Evolutionary conservation across 2,329 filamentous ascomycete species (phyloP), one percentile per base, ranked within the genome.

Genomic region (Cladobotryum mycophilum): DNA sequence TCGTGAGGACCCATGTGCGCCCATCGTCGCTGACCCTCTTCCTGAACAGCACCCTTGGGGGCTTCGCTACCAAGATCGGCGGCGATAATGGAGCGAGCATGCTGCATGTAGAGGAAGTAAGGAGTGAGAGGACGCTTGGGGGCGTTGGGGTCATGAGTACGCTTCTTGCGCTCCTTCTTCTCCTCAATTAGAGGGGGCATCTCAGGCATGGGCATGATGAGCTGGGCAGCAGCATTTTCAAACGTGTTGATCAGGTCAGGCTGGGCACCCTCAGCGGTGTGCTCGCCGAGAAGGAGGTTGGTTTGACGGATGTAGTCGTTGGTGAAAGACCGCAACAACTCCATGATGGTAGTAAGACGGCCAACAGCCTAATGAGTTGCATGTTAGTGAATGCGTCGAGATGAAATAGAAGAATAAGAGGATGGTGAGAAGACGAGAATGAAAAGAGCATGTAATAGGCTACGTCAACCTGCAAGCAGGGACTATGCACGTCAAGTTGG

Each of bases 81-180:
- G 51, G 88, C 85, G 60, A 97, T 93, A 65, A 88, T 85, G 47
- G 84, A 80, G 45, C 93, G 87, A 57, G 89, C 89, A 57, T 87
- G 85, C 68, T 95, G 87, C 78, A 95, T 89, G 75, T 90, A 97
- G 54, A 96, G 76, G 76, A 97, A 96, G 76, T 95, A 96, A 2
- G 92, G 90, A 5, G 92, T 97, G 64, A 96, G 71, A 8, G 92
- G 91, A 46, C 91, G 84, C 81, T 96, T 97, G 53, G 92, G 92
- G 6, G 91, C 91, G 68, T 96, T 95, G 59, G 91, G 91, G 67
- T 97, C 92, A 64, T 88, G 84, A 40, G 83, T 84, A 55, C 85
- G 82, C 77, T 91, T 91, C 79, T 93, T 92, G 70, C 88, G 85
- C 78, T 93, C 90, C 79, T 90, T 90, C 79, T 89, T 87, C 67